Evolutionary conservation across 805 yeast species (phyloP), one percentile per base, ranked within the genome.

Genomic region (Myxozyma vanderwaltii): DNA sequence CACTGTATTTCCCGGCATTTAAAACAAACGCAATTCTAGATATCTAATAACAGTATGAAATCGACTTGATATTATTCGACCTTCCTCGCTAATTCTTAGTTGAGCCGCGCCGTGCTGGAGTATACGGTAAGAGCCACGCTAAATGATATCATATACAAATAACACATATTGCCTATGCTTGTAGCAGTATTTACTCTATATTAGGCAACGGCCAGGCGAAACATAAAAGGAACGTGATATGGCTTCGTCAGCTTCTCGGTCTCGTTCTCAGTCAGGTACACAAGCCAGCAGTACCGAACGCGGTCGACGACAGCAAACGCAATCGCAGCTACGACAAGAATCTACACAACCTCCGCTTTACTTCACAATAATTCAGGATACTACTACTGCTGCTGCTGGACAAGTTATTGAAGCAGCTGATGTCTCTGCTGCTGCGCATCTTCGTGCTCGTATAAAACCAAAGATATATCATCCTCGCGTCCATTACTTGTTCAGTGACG

Each of bases 401-500:
- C 27, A 24, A 27, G 26, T 54, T 8, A 27, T 40, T 29, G 61
- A 48, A 15, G 48, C 13, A 24, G 52, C 43, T n/a, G 41, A 35
- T 15, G 17, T 39, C 4, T 3, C 40, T 3, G 13, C 43, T 13
- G 19, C 35, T 2, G n/a, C n/a, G n/a, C 17, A 19, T 7, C 4
- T n/a, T 12, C 33, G 10, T 5, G 6, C 21, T 7, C 51, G 51
- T 17, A 19, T 33, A 6, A 17, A 17, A 3, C 4, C 43, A n/a
- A 19, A 24, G 15, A 48, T 19, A 4, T 21, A 35, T 21, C 64
- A 75, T 58, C 78, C 78, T 4, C 74, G 71, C 35, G 72, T 75
- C 7, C 74, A 70, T 53, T 74, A 73, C 48, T 68, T 75, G 12
- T 75, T 73, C 53, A 58, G 62, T 1, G 77, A 75, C 62, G 78